Percentiles rank a stretch among this genome's conserved stretches.
These are phyloP conservation scores for Populus simonii DNA, from an alignment of 345 rosid genomes.

Conservation along the genomic window DNA sequence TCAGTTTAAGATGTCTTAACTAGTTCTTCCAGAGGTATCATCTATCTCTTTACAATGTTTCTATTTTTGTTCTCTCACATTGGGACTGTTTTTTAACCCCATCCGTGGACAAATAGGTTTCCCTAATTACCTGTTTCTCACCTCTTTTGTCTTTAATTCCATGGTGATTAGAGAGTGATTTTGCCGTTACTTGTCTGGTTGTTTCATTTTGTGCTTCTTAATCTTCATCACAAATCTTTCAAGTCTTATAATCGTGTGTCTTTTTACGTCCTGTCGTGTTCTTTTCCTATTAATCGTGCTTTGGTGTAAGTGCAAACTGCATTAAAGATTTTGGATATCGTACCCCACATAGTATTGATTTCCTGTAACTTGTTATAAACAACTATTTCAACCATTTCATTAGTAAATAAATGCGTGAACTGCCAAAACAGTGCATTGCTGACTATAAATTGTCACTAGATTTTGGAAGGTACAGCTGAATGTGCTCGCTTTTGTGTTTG, in stretches of 20 bases:
- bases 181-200: neutral
- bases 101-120: neutral
- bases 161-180: neutral
- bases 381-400: neutral
- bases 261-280: neutral
- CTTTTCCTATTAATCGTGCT: neutral
- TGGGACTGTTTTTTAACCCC: neutral
- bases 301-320: neutral
- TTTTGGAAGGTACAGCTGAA: neutral
- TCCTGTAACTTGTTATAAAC: neutral
- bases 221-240: neutral
- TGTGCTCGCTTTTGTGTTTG: neutral
- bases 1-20: neutral
- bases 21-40: neutral
- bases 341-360: neutral
- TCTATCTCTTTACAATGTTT: neutral
- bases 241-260: neutral
- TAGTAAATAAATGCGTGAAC: neutral
- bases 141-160: neutral
- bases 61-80: neutral
- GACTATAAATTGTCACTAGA: neutral
- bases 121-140: neutral
- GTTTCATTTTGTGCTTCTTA: neutral
- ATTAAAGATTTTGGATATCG: neutral
- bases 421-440: neutral